Evolutionary conservation across 768 basidiomycete genomes (phyloP), one percentile per base, ranked within the genome.

Genomic region (Lyophyllum shimeji): DNA sequence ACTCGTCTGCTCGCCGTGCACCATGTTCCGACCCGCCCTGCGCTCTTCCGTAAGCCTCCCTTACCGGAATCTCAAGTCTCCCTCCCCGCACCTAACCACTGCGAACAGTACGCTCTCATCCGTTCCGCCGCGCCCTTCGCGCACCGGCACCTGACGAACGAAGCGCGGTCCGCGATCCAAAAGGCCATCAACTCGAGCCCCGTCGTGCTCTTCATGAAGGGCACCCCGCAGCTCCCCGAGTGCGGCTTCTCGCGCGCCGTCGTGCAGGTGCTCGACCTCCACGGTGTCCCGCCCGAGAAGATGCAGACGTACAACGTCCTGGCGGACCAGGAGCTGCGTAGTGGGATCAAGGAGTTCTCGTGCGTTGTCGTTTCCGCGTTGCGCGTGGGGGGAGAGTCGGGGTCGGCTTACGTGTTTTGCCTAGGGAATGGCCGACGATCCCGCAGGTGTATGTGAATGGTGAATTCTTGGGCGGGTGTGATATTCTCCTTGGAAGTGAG

Each of bases 121-220:
- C 69, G 73, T 48, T 69, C 70, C 11, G 42, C 54, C n/a, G 57
- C 57, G 37, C 60, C 60, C 66, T 60, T 67, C 60, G 53, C 57
- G 25, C 61, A 45, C 54, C 52, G 90, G 24, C 81, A 78, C 60
- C 76, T 93, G 46, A 83, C 85, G 3, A 77, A 84, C 29, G 83
- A 90, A 56, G 75, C 81, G 4, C 82, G 87, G 20, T 62, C 77
- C 11, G 74, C 81, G 63, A 83, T 93, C n/a, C 82, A 89, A 67
- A 70, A 83, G 62, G 94, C 95, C 2, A 82, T 98, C 24, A 72
- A 79, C 7, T 74, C 81, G 1, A 83, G 82, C 43, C 95, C 95
- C 0, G 81, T 98, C 6, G 97, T 99, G 1, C 76, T 98, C 4
- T 98, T 99, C 77, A 98, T 99, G 96, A 99, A 99, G 69, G 97